Conservation (phyloP, 768 basidiomycete genomes). For the Lactarius trivialis region DNA sequence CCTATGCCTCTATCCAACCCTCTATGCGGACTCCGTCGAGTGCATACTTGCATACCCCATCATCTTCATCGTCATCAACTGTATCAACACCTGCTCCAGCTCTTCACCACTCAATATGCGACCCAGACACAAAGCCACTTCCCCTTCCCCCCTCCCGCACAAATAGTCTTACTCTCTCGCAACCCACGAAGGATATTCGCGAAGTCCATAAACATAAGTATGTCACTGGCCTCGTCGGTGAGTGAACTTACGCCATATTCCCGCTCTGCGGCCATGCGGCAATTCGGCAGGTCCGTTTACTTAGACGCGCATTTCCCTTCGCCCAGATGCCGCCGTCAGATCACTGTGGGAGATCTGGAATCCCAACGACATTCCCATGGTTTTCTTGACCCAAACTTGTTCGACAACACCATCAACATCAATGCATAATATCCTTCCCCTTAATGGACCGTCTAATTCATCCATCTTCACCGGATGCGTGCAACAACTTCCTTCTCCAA, state of each 20-base stretch:
- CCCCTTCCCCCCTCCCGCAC: conserved; percentile 22
- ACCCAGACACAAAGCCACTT: conserved; percentile 29
- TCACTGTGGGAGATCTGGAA: conserved; percentile 76
- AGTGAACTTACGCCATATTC: conserved; percentile 28
- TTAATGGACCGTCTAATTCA: conserved; percentile 25
- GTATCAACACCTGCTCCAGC: conserved; percentile 23
- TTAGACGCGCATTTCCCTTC: conserved; percentile 6
- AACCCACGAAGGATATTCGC: conserved; percentile 33
- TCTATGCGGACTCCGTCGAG: conserved; percentile 35
- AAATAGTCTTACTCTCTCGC: conserved; percentile 28
- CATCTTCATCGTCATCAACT: conserved; percentile 17
- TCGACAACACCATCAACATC: conserved; percentile 13
- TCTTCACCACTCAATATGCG: conserved; percentile 27
- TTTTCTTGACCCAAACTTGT: conserved; percentile 39
- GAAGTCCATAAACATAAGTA: conserved; percentile 55
- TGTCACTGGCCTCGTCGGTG: conserved; percentile 64
- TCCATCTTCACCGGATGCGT: conserved; percentile 28
- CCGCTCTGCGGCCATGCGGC: conserved; percentile 8
- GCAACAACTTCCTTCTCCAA: conserved; percentile 45
- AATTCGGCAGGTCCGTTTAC: not conserved
- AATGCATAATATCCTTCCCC: conserved; percentile 24
- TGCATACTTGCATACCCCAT: conserved; percentile 27
- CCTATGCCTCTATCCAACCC: conserved; percentile 44
- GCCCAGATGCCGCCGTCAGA: conserved; percentile 70
- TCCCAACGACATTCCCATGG: conserved; percentile 61